Evolutionary conservation across 2,329 filamentous ascomycete genomes (phyloP).

Genomic region (Acrocalymma vagum): DNA sequence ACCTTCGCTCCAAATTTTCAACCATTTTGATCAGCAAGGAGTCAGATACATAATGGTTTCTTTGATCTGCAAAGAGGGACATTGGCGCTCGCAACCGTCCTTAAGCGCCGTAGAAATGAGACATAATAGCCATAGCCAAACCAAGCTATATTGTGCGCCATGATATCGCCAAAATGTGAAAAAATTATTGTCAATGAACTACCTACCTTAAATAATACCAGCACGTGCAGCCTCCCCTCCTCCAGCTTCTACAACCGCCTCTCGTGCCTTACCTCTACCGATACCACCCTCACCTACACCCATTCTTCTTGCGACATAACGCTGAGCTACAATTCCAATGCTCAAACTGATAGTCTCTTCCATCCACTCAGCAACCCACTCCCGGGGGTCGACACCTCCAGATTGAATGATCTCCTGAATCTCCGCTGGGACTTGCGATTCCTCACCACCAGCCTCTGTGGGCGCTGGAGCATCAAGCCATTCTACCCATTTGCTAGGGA

Average conservation of each 20-base stretch:
- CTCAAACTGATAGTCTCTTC: conserved; percentile 83
- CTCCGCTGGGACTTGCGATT: conserved; percentile 75
- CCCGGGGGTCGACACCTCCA: conserved; percentile 85
- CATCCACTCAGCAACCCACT: conserved; percentile 98
- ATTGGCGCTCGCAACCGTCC: too few relatives aligned
- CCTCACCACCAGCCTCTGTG: conserved; percentile 48
- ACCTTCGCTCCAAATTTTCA: too few relatives aligned
- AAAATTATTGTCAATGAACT: background rate
- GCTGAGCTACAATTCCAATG: conserved; percentile 87
- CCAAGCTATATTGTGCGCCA: conserved; percentile 1
- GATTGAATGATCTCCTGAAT: conserved; percentile 83
- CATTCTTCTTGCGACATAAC: conserved; percentile 95
- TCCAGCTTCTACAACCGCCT: conserved; percentile 63
- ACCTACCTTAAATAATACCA: conserved; percentile 39
- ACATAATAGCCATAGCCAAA: too few relatives aligned
- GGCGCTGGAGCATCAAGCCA: conserved; percentile 78
- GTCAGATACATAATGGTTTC: too few relatives aligned
- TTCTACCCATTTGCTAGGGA: conserved; percentile 85
- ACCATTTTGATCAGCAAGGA: too few relatives aligned
- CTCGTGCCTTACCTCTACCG: conserved; percentile 65
- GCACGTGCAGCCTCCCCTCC: conserved; percentile 70
- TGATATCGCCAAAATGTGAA: conserved; percentile 9
- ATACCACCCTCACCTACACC: conserved; percentile 86
- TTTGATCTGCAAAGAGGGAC: too few relatives aligned
- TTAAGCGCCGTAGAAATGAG: too few relatives aligned